Evolutionary conservation across 768 basidiomycete genomes (phyloP).

Genomic region (Xerocomellus amylosporus): DNA sequence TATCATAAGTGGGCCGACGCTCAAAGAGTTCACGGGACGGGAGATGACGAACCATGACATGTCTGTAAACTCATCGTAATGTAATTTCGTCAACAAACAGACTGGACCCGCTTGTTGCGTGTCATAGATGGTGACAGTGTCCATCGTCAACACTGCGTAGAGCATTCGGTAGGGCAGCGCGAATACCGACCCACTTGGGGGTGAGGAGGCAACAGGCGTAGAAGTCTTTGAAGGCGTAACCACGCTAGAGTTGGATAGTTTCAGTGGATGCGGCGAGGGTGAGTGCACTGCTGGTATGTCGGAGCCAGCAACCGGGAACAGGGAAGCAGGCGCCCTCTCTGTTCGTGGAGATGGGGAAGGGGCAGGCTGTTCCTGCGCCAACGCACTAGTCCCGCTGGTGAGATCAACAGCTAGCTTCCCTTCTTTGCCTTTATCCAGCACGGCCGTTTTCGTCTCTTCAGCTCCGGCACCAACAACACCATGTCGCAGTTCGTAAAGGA

Average conservation of each 20-base stretch:
- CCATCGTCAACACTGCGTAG: slow-evolving; percentile 95
- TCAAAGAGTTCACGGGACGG: not conserved
- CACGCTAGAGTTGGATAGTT: slow-evolving; percentile 9
- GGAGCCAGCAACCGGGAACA: slow-evolving; percentile 2
- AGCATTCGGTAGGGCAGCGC: slow-evolving; percentile 91
- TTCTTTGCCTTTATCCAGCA: slow-evolving; percentile 66
- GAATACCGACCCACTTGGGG: slow-evolving; percentile 65
- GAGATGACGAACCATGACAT: slow-evolving; percentile 74
- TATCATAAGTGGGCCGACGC: slow-evolving; percentile 3
- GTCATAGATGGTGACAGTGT: slow-evolving; percentile 92
- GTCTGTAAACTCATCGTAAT: slow-evolving; percentile 98
- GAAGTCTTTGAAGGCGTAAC: slow-evolving; percentile 23
- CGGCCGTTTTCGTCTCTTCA: slow-evolving; percentile 51
- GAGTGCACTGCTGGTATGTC: slow-evolving; percentile 8
- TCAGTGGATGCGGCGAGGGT: slow-evolving; percentile 14
- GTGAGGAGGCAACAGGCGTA: slow-evolving; percentile 38
- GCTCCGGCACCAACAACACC: slow-evolving; percentile 41
- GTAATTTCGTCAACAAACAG: slow-evolving; percentile 87
- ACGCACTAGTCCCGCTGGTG: slow-evolving; percentile 33
- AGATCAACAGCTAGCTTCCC: slow-evolving; percentile 61
- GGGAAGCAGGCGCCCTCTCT: slow-evolving; percentile 18
- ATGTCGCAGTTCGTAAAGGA: slow-evolving; percentile 85
- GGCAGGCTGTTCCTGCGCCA: slow-evolving; percentile 7
- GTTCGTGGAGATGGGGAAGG: slow-evolving; percentile 11
- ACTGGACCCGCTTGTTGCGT: slow-evolving; percentile 94